These are phyloP conservation scores for Millerago galiae DNA, from an alignment of 805 yeast genomes.

Conservation along the genomic window DNA sequence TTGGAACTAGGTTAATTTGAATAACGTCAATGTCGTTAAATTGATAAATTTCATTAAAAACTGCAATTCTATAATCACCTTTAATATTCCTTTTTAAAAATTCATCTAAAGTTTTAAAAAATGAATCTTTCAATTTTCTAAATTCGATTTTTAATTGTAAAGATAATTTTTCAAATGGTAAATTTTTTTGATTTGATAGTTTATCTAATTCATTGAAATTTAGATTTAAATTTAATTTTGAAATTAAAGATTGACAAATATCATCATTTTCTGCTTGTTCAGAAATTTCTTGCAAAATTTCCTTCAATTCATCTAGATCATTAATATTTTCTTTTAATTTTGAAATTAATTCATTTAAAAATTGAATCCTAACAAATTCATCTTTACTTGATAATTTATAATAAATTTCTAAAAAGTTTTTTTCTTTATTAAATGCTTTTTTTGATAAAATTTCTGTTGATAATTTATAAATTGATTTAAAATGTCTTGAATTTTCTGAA, in stretches of 20 bases:
- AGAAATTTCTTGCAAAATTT: conserved; percentile 9
- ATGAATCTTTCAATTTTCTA: conserved; percentile 13
- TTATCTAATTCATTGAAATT: neutral
- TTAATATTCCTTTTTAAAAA: conserved; percentile 12
- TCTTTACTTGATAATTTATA: conserved; percentile 19
- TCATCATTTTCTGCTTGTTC: conserved; percentile 7
- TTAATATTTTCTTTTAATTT: conserved; percentile 9
- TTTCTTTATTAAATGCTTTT: conserved; percentile 10
- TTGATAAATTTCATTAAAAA: conserved; percentile 37
- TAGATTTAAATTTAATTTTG: conserved; percentile 11
- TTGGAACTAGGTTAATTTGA: conserved; percentile 36
- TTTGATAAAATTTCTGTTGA: conserved; percentile 14
- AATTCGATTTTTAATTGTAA: conserved; percentile 20
- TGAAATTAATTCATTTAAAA: conserved; percentile 19
- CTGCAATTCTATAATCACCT: conserved; percentile 17
- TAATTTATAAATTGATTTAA: conserved; percentile 15
- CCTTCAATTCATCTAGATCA: conserved; percentile 4
- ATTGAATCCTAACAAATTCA: conserved; percentile 18
- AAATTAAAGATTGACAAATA: conserved; percentile 10
- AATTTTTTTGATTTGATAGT: neutral
- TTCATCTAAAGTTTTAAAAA: conserved; percentile 12
- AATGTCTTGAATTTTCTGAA: conserved; percentile 10
- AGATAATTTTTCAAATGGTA: conserved; percentile 5
- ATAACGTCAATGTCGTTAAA: conserved; percentile 26
- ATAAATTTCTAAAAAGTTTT: conserved; percentile 18